Evolutionary conservation across 192 early-diverging fungal genomes (phyloP).

Genomic region (Oehlia diaphana): DNA sequence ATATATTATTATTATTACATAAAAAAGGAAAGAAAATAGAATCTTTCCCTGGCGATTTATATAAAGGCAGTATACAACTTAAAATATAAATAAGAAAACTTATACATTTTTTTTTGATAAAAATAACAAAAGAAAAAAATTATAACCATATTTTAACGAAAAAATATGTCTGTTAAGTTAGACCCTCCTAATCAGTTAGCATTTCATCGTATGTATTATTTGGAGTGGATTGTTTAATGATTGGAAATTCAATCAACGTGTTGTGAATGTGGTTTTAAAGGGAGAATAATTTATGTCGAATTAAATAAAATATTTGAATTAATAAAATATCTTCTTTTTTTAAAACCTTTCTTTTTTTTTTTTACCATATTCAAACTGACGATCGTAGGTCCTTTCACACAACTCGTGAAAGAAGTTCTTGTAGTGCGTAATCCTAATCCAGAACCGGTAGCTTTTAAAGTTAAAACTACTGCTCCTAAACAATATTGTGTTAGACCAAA

Average conservation of each 20-base stretch:
- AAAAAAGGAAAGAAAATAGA: no score
- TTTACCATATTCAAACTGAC: background rate
- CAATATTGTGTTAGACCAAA: constrained; percentile 97
- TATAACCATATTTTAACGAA: background rate
- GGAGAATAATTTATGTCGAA: no score
- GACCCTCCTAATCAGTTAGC: constrained; percentile 55
- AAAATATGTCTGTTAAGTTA: constrained; percentile 60
- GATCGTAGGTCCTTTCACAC: constrained; percentile 62
- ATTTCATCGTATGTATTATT: constrained; percentile 58
- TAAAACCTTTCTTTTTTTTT: background rate
- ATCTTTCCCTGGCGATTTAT: no score
- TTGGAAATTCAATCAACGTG: background rate
- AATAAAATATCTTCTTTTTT: background rate
- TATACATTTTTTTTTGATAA: no score
- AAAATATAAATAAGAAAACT: no score
- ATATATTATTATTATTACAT: no score
- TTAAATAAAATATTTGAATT: background rate
- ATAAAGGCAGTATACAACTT: no score
- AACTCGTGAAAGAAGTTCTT: constrained; percentile 55
- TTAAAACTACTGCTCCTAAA: constrained; percentile 98
- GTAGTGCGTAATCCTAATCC: constrained; percentile 64
- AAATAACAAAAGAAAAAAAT: no score
- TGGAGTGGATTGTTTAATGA: background rate
- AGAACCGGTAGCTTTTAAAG: constrained; percentile 88
- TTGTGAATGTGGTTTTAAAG: background rate